Evolutionary conservation across 352 stramenopile genomes (phyloP), one percentile per base, ranked within the genome.

Genomic region (Pythium dissimile): DNA sequence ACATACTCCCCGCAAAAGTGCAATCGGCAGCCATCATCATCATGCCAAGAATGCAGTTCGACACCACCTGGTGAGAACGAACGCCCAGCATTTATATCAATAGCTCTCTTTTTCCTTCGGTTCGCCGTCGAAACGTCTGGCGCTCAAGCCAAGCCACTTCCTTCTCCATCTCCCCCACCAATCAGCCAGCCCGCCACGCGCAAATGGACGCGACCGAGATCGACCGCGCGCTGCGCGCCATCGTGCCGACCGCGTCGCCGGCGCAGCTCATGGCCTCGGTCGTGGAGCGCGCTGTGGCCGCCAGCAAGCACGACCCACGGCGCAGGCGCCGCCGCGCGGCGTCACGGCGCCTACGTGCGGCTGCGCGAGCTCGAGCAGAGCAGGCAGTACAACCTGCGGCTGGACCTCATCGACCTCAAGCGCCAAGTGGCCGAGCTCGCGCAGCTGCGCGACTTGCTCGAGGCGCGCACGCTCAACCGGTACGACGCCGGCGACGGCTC

Each of bases 301-400:
- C 16, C 11, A 50, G 57, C 43, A 37, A 34, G 2, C 20, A 10
- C 18, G 48, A 34, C 1, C 34, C 57, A 18, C 30, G 53, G 13
- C 56, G 55, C 20, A 49, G 37, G 18, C 47, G 56, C 5, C 56
- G 56, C 0, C 56, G 21, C n/a, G 4, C 56, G 56, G 1, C 56
- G 56, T 18, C 56, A 64, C 32, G 56, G 56, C 34, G 57, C 57
- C 0, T 65, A 59, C 49, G 57, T 59, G 38, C 57, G 57, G 5
- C n/a, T 49, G 32, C 57, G 57, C 30, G 57, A 65, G 35, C 48
- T 39, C 9, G 48, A 59, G 24, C 57, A 65, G 27, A 54, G 38
- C 21, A 30, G 31, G 8, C 42, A 55, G 24, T 65, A 65, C 57
- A 65, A 65, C 27, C 35, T 59, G 30, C 57, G 27, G 26, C 57